Conservation (phyloP, 371 early-diverging fungal genomes). For the Coemansia sp. region DNA sequence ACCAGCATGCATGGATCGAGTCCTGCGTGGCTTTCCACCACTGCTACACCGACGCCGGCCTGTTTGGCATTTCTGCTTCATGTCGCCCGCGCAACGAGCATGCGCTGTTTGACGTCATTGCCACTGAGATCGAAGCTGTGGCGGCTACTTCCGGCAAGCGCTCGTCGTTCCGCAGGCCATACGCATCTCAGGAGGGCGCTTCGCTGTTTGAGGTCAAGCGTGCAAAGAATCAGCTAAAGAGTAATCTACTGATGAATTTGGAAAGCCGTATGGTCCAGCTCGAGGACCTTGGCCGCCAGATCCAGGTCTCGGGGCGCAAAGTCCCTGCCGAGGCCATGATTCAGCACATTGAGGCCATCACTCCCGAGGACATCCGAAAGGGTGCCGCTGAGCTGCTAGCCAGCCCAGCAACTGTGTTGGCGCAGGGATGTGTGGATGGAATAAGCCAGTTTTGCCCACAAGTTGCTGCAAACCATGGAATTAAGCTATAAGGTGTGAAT, state of each 20-base stretch:
- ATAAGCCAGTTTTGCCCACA: slow-evolving; percentile 33
- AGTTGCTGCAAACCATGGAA: slow-evolving; percentile 39
- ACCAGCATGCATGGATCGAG: slow-evolving; percentile 92
- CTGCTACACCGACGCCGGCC: slow-evolving; percentile 84
- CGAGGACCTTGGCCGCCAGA: slow-evolving; percentile 93
- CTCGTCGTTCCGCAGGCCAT: slow-evolving; percentile 26
- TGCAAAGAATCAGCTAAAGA: slow-evolving; percentile 95
- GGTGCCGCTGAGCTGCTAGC: slow-evolving; percentile 42
- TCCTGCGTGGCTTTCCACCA: slow-evolving; percentile 89
- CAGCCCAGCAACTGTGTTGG: slow-evolving; percentile 49
- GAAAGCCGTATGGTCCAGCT: slow-evolving; percentile 90
- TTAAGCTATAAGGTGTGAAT: slow-evolving; percentile 3
- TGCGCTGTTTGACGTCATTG: slow-evolving; percentile 75
- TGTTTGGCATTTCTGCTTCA: slow-evolving; percentile 92
- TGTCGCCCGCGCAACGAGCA: slow-evolving; percentile 69
- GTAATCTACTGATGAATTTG: slow-evolving; percentile 87
- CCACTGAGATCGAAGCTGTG: slow-evolving; percentile 75
- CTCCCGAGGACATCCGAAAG: slow-evolving; percentile 26
- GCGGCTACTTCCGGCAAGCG: slow-evolving; percentile 51
- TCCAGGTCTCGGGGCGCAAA: slow-evolving; percentile 76
- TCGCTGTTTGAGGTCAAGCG: slow-evolving; percentile 66
- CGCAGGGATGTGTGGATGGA: slow-evolving; percentile 44
- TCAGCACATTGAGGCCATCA: slow-evolving; percentile 44
- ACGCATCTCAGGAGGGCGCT: slow-evolving; percentile 39
- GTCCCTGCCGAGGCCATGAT: slow-evolving; percentile 73